Conservation (phyloP, 345 rosid species). For the Eucalyptus curtisii region DNA sequence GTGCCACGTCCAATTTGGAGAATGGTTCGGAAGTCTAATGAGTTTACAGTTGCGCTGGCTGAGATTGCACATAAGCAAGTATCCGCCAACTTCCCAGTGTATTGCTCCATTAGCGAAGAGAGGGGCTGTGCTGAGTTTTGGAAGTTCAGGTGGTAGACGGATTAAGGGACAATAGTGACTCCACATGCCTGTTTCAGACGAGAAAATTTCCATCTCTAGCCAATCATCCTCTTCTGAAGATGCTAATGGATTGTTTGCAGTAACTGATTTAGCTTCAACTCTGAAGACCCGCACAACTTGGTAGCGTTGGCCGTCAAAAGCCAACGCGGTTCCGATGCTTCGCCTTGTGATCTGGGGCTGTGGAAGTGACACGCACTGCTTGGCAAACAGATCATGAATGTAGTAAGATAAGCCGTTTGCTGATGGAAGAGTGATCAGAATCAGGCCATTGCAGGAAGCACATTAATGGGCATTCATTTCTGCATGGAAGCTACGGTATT, state of each 20-base stretch:
- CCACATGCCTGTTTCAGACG: conserved; percentile 1
- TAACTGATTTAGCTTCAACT: neutral
- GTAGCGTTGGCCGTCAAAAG: conserved; percentile 2
- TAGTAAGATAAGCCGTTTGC: neutral
- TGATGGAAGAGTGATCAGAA: neutral
- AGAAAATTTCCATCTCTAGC: conserved; percentile 9
- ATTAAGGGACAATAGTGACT: neutral
- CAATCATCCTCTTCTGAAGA: neutral
- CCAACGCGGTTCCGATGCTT: conserved; percentile 4
- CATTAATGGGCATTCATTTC: neutral
- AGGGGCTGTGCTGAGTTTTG: neutral
- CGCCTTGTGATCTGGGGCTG: conserved; percentile 4
- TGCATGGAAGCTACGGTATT: neutral
- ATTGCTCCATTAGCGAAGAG: conserved; percentile 2
- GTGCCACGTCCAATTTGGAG: conserved; percentile 1
- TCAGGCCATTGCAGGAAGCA: conserved; percentile 6
- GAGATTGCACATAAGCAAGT: neutral
- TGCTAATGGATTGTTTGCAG: neutral
- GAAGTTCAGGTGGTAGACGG: conserved; percentile 4
- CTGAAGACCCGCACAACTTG: conserved; percentile 6
- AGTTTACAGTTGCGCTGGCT: neutral
- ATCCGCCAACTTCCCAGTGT: conserved; percentile 8
- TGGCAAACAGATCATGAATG: neutral
- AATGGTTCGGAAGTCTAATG: conserved; percentile 3
- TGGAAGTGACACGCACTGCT: neutral